Percentiles rank a stretch among this genome's conserved stretches.
Conservation (phyloP, 202 grass and related monocot genomes). For the Bolboschoenoplectus hybrid region DNA sequence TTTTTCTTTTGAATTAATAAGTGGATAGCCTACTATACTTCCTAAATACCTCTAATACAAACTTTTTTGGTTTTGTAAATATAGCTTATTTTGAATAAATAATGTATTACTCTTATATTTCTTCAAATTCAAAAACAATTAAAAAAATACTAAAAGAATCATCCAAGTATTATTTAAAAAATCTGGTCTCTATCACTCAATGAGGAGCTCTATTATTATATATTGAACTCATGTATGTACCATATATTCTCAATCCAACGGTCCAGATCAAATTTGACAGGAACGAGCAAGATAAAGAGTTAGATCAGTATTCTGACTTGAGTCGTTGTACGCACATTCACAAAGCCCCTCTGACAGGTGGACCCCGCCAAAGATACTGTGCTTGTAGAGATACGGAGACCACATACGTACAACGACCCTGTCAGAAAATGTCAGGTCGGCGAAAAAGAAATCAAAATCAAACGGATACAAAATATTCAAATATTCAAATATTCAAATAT, state of each 20-base stretch:
- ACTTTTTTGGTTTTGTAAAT: no score
- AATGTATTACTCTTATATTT: background rate
- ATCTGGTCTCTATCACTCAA: no score
- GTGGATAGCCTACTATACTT: no score
- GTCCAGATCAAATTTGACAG: background rate
- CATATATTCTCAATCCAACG: background rate
- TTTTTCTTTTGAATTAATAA: no score
- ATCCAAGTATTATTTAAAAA: background rate
- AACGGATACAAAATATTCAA: background rate
- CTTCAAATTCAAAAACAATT: background rate
- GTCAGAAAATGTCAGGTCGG: constrained; percentile 35
- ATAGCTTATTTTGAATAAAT: background rate
- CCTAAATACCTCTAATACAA: no score
- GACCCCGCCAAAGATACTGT: background rate
- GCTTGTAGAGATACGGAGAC: background rate
- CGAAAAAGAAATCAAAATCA: background rate
- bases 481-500: no score
- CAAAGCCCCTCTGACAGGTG: background rate
- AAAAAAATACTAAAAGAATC: background rate
- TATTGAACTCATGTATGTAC: background rate
- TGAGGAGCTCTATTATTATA: background rate
- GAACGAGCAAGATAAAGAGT: background rate
- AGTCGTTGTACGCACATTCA: background rate
- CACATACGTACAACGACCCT: background rate
- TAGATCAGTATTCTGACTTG: background rate